Percentiles rank a stretch among this genome's conserved stretches.
Evolutionary conservation across 169 alveolate genomes (phyloP).

Genomic region (Plasmodium relictum): DNA sequence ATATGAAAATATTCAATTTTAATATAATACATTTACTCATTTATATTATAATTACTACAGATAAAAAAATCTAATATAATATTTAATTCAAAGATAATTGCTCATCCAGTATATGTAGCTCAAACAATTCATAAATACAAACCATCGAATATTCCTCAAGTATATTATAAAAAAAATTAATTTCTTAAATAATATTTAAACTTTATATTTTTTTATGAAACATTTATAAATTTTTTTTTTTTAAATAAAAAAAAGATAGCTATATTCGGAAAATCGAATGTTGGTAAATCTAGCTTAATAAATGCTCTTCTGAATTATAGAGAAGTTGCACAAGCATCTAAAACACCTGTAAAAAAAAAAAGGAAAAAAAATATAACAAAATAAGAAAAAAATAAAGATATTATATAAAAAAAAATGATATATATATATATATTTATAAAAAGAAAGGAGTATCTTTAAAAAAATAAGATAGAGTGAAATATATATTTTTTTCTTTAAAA

Average conservation of each 20-base stretch:
- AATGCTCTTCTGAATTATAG: slow-evolving; percentile 90
- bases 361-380: background rate
- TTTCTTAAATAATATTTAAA: background rate
- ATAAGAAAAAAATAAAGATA: background rate
- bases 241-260: slow-evolving; percentile 86
- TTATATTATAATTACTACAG: slow-evolving; percentile 52
- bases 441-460: too few relatives aligned
- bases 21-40: background rate
- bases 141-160: slow-evolving; percentile 86
- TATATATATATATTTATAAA: background rate
- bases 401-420: too few relatives aligned
- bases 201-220: too few relatives aligned
- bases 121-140: slow-evolving; percentile 89
- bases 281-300: slow-evolving; percentile 94
- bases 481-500: too few relatives aligned
- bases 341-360: slow-evolving; percentile 81
- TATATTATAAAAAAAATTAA: slow-evolving; percentile 6
- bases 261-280: slow-evolving; percentile 94
- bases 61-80: slow-evolving; percentile 62
- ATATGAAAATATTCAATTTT: background rate
- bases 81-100: slow-evolving; percentile 84
- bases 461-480: too few relatives aligned
- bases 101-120: slow-evolving; percentile 90
- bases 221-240: too few relatives aligned
- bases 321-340: slow-evolving; percentile 88